Conservation (phyloP, 2,329 filamentous ascomycete species). For the Colletotrichum paranaense region DNA sequence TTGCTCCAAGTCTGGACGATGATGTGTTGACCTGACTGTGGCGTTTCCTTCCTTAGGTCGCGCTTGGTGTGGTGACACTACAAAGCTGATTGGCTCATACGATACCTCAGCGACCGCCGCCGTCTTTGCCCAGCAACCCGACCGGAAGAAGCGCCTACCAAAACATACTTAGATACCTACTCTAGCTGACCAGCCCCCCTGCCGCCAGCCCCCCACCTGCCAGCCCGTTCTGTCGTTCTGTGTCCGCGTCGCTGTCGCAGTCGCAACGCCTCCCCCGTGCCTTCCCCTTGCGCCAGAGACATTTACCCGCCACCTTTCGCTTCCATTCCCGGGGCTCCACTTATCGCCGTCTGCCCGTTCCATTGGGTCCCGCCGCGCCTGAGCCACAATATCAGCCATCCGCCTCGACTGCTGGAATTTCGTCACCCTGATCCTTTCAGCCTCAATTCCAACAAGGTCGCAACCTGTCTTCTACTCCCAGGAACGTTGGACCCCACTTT, state of each 20-base stretch:
- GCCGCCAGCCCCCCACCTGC: constrained; percentile 12
- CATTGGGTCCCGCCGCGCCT: constrained; percentile 19
- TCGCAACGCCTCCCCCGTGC: not conserved
- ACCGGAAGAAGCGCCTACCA: constrained; percentile 30
- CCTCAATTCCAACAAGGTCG: constrained; percentile 12
- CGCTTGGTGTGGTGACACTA: constrained; percentile 13
- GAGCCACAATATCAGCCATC: constrained; percentile 14
- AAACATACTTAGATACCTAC: not conserved
- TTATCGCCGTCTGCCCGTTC: not conserved
- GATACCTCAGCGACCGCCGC: constrained; percentile 16
- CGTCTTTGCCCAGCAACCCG: constrained; percentile 33
- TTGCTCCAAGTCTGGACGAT: not conserved
- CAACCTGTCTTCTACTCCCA: constrained; percentile 20
- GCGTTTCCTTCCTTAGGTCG: constrained; percentile 2
- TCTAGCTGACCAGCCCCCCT: not conserved
- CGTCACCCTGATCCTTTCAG: constrained; percentile 21
- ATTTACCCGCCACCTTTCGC: constrained; percentile 13
- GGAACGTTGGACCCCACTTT: not conserved
- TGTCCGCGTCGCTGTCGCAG: not conserved
- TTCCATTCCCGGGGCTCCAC: not conserved
- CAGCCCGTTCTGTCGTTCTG: not conserved
- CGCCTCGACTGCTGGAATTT: constrained; percentile 6
- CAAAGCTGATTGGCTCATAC: constrained; percentile 32
- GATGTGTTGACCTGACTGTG: constrained; percentile 14
- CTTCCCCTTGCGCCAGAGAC: constrained; percentile 7